Percentiles rank a stretch among this genome's conserved stretches.
Conservation (phyloP, 176 grass and related monocot species). For the Rhynchospora pubera region DNA sequence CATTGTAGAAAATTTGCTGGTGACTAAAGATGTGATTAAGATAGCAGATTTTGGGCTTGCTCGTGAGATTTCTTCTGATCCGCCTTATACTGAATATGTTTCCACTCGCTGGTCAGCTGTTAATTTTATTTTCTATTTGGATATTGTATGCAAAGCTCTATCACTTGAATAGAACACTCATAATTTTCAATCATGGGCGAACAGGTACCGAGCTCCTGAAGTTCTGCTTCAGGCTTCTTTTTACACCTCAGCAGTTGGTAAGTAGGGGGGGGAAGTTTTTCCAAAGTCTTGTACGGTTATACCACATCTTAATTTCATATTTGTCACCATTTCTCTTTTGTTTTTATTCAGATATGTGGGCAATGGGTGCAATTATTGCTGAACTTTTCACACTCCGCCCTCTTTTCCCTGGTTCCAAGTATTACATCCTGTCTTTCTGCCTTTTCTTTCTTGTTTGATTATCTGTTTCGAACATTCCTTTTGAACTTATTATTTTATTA, state of each 20-base stretch:
- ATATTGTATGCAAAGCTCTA: background rate
- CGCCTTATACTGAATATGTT: constrained; percentile 98
- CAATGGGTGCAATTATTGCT: constrained; percentile 95
- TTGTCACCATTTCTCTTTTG: background rate
- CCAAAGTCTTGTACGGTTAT: background rate
- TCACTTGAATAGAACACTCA: constrained; percentile 12
- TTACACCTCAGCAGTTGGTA: constrained; percentile 94
- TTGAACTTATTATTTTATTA: background rate
- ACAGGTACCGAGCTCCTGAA: constrained; percentile 96
- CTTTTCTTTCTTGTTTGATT: background rate
- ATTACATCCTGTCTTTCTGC: background rate
- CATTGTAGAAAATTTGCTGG: constrained; percentile 87
- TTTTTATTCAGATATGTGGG: constrained; percentile 84
- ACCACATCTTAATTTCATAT: background rate
- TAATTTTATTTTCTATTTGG: constrained; percentile 10
- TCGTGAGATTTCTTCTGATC: constrained; percentile 80
- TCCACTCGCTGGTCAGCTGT: constrained; percentile 81
- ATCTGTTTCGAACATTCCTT: background rate
- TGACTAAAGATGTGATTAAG: constrained; percentile 83
- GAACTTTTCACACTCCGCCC: constrained; percentile 89
- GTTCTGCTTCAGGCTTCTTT: constrained; percentile 83
- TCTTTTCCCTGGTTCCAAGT: constrained; percentile 97
- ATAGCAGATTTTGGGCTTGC: constrained; percentile 98
- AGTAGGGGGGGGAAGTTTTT: constrained; percentile 34
- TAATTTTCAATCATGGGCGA: background rate